A percentile compares a stretch with the other conserved stretches of the same genome.
Evolutionary conservation across 2,329 filamentous ascomycete species (phyloP).

Genomic region (Parastagonospora nodorum): DNA sequence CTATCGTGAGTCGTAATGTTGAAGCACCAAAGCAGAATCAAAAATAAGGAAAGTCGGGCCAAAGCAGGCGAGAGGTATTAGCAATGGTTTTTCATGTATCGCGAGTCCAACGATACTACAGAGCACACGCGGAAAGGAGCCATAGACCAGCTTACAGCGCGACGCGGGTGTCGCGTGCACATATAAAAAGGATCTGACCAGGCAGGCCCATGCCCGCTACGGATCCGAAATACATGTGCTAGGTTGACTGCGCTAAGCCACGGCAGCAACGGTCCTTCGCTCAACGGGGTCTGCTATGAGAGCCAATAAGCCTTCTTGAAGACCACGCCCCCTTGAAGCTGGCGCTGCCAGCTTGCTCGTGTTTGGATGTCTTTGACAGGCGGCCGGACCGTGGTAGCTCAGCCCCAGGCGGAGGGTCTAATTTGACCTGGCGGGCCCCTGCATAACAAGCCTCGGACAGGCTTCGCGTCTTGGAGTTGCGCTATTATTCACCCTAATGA

Average conservation of each 20-base stretch:
- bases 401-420: neutral
- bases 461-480: neutral
- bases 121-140: neutral
- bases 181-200: conserved; percentile 1
- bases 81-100: neutral
- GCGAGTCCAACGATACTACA: neutral
- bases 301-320: neutral
- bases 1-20: conserved; percentile 9
- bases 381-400: conserved; percentile 1
- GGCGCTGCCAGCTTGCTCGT: neutral
- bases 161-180: conserved; percentile 3
- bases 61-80: neutral
- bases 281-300: neutral
- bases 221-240: too few species aligned
- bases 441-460: neutral
- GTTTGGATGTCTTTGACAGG: conserved; percentile 3
- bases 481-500: conserved; percentile 5
- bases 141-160: neutral
- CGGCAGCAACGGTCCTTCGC: conserved; percentile 2
- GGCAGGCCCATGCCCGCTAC: neutral
- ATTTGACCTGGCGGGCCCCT: neutral
- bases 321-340: neutral
- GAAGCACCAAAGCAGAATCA: neutral
- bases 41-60: neutral
- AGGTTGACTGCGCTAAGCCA: neutral